Base-by-base conservation (phyloP, 2,329 filamentous ascomycete species). In the Lachnellula cervina region DNA sequence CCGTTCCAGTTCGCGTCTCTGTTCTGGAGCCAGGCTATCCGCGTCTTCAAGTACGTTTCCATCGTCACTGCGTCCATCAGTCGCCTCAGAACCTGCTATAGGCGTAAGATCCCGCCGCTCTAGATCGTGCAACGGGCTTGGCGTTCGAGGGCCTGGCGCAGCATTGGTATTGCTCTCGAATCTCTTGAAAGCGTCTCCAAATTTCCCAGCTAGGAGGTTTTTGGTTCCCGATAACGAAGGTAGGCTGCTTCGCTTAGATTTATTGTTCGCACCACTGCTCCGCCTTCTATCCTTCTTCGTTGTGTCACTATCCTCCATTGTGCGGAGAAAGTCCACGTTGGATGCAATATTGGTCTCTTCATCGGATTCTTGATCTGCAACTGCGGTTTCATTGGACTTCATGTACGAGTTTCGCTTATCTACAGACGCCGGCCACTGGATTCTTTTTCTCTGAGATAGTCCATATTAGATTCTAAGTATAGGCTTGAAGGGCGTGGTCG, bases 171-270 rank as follows among this genome's bases (percentile, higher is more conserved):
- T 67, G 34, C 64, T 79, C 70, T 99, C 94, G 64, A 97, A 97
- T 5, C 88, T 82, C 67, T 93, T 90, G 74, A 97, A 97, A 3
- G 93, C 92, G 66, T 97, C 92, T 0, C 92, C 90, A 70, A 97
- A 97, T 64, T 88, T 90, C 23, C 91, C 89, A 5, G 86, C 87
- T n/a, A 97, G 77, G 38, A 96, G 83, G 55, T 84, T 89, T 71
- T 94, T 96, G 25, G 88, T 88, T 40, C 84, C 84, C 6, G 87
- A 84, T 17, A 90, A 73, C 0, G 87, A 82, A 13, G 82, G 80
- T 60, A 96, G 73, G 70, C 89, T 94, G 1, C 85, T 79, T 11
- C 89, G 82, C 70, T 96, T 96, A 47, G 75, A 86, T 23, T 77
- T 74, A 49, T 78, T 63, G 46, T 71, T 74, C 3, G 74, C 79